Conservation (phyloP, 1,284 basidiomycete species). For the Heterobasidion parviporum region DNA sequence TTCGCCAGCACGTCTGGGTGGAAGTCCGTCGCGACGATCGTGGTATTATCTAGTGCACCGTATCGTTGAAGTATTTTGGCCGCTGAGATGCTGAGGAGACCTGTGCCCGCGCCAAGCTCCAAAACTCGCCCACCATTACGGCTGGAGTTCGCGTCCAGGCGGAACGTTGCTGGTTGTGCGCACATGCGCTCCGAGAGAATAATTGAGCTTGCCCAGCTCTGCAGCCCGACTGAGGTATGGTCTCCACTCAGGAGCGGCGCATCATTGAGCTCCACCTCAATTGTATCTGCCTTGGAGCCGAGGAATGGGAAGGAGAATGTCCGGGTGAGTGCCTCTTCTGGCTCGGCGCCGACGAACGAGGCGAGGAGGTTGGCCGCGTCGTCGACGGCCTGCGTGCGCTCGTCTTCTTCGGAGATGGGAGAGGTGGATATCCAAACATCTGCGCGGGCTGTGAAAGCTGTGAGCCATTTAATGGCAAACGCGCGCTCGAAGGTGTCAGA, state of each 20-base stretch:
- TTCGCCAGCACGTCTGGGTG: conserved; percentile 73
- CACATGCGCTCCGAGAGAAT: conserved; percentile 68
- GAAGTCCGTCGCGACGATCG: conserved; percentile 75
- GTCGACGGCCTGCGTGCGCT: conserved; percentile 34
- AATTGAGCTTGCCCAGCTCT: conserved; percentile 84
- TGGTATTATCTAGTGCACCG: neutral
- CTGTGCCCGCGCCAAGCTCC: conserved; percentile 86
- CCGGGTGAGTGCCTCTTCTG: conserved; percentile 39
- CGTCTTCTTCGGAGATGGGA: conserved; percentile 20
- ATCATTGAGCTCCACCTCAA: conserved; percentile 67
- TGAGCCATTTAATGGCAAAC: conserved; percentile 51
- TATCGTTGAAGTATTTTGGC: conserved; percentile 43
- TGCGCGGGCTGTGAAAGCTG: conserved; percentile 52
- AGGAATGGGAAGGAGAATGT: conserved; percentile 39
- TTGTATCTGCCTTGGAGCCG: conserved; percentile 2
- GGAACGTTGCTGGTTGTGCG: conserved; percentile 40
- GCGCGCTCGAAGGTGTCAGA: conserved; percentile 43
- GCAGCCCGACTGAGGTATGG: conserved; percentile 78
- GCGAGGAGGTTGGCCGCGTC: conserved; percentile 52
- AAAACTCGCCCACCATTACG: conserved; percentile 38
- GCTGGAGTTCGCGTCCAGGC: conserved; percentile 16
- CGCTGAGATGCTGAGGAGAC: conserved; percentile 68
- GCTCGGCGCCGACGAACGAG: conserved; percentile 33
- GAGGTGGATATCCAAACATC: conserved; percentile 37
- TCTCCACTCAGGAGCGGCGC: conserved; percentile 62